Base-by-base conservation (phyloP, 2,329 filamentous ascomycete genomes). In the Arthroderma sp. region DNA sequence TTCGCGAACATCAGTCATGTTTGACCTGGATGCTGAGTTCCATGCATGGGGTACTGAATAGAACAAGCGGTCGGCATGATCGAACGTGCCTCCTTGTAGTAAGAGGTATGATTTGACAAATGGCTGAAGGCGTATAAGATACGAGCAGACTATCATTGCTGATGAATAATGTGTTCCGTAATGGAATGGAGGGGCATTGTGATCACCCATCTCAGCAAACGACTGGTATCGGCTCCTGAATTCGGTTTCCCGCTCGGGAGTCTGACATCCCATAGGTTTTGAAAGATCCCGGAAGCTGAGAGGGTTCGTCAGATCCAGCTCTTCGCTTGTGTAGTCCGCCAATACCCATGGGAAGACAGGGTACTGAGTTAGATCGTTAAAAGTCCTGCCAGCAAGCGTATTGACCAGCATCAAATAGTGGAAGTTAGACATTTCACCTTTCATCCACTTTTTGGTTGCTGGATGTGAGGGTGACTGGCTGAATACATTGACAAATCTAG, bases 101-200 rank as follows among this genome's bases (percentile, higher is more conserved):
- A 96, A 70, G 15, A 96, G 77, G 58, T 94, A 96, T 0, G 91
- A 94, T 54, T 96, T 86, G 27, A 95, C 89, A 60, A 96, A 98
- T 0, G 91, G 91, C 42, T 94, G 89, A 10, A 98, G 72, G 11
- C 91, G 82, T 55, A 98, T 95, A 36, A 98, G 74, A 57, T 95
- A 98, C 0, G 88, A 95, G 8, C 87, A 87, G 5, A 98, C 91
- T 47, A 94, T 95, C 91, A 96, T 98, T 5, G 91, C 91, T 2
- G 91, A 96, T 1, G 91, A 96, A 62, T 98, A 98, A 61, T 98
- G 93, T 0, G 93, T 98, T 11, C 91, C 91, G 54, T 96, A 98
- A 60, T 98, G 91, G 60, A 95, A 98, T 0, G 91, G 84, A 0
- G 84, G 81, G 38, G 74, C 72, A 46, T 72, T 73, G 36, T 71